A percentile compares a stretch with the other conserved stretches of the same genome.
These are phyloP conservation scores for Fomes fomentarius DNA, from an alignment of 1,284 basidiomycete genomes.

Conservation along the genomic window DNA sequence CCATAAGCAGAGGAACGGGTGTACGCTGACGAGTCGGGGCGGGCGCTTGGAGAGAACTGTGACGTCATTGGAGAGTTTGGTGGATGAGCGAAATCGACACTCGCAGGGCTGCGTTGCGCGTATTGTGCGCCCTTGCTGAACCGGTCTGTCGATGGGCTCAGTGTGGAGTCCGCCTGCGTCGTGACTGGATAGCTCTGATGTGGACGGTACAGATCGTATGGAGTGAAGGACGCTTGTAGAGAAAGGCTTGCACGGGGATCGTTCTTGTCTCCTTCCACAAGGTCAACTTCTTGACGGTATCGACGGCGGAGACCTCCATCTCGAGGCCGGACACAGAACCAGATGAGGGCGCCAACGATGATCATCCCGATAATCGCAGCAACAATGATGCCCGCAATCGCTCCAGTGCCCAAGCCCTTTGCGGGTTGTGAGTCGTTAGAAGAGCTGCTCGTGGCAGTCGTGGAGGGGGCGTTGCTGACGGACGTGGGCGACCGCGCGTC, in stretches of 20 bases:
- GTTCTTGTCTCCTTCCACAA: conserved; percentile 17
- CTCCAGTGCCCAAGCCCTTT: conserved; percentile 35
- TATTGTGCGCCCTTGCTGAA: conserved; percentile 12
- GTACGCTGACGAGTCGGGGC: no score
- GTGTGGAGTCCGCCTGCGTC: no score
- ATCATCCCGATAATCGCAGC: conserved; percentile 57
- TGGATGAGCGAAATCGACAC: conserved; percentile 3
- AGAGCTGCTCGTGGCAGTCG: conserved; percentile 12
- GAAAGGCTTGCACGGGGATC: no score
- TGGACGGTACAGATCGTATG: conserved; percentile 18
- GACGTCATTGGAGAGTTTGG: conserved; percentile 1
- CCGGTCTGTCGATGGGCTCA: conserved; percentile 10
- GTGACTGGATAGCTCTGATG: no score
- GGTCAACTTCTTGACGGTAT: conserved; percentile 21
- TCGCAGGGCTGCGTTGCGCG: conserved; percentile 1
- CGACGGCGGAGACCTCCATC: conserved; percentile 14
- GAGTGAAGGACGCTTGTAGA: conserved; percentile 15
- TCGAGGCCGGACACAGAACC: conserved; percentile 28
- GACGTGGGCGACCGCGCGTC: conserved; percentile 55
- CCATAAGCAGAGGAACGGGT: conserved; percentile 15
- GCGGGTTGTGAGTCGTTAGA: no score
- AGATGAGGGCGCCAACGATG: conserved; percentile 26
- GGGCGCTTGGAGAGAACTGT: conserved; percentile 5
- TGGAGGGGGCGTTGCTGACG: conserved; percentile 33
- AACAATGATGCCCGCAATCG: conserved; percentile 60